phyloP scores from a whole-genome alignment of 2,329 filamentous ascomycete genomes.

The Knoxdaviesia proteae region DNA sequence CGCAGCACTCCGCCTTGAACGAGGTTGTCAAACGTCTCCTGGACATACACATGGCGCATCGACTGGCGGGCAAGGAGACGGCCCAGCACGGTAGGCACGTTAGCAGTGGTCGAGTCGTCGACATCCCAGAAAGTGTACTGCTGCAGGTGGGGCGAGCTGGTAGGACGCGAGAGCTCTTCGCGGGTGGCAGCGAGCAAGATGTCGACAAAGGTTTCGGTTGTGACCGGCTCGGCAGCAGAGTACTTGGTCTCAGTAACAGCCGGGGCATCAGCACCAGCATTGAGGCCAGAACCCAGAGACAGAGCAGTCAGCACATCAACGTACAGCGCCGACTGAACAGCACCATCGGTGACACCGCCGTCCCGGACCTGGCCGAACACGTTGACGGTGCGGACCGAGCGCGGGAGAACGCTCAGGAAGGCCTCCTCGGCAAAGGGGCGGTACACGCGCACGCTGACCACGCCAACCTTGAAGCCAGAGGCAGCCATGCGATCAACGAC shows the following conservation, averaged over 20 bases:
- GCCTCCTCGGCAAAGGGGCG: constrained; percentile 88
- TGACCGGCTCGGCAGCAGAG: constrained; percentile 40
- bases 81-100: constrained; percentile 40
- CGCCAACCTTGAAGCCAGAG: constrained; percentile 60
- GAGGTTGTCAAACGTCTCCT: constrained; percentile 43
- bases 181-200: constrained; percentile 29
- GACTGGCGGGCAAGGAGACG: constrained; percentile 49
- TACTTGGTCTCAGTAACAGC: constrained; percentile 77
- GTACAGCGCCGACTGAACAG: constrained; percentile 68
- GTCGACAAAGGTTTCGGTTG: constrained; percentile 33
- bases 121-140: constrained; percentile 92
- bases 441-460: constrained; percentile 83
- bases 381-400: constrained; percentile 52
- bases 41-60: constrained; percentile 39
- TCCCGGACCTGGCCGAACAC: constrained; percentile 77
- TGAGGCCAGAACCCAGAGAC: constrained; percentile 41
- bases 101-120: constrained; percentile 48
- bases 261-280: constrained; percentile 37
- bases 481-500: constrained; percentile 52
- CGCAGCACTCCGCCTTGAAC: constrained; percentile 60
- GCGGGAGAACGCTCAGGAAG: constrained; percentile 65
- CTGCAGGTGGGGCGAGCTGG: constrained; percentile 15
- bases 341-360: constrained; percentile 50
- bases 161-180: neutral
- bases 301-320: constrained; percentile 77